These are phyloP conservation scores for Salix brachista DNA, from an alignment of 345 rosid genomes.

Conservation along the genomic window DNA sequence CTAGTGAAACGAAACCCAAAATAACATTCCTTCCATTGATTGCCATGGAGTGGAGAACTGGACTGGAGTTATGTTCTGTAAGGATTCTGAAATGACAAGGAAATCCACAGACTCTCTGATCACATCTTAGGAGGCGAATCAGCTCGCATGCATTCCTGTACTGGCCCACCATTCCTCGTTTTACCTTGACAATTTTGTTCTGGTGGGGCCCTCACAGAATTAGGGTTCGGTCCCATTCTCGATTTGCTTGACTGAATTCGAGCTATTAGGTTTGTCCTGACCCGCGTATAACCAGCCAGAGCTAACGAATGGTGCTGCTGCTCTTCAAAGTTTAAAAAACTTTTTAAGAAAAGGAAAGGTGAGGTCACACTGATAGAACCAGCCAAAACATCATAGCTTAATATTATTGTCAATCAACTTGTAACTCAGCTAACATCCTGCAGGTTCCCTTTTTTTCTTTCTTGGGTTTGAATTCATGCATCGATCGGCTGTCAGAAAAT, in stretches of 20 bases:
- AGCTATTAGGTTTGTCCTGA: not conserved
- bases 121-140: not conserved
- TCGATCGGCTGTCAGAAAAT: no score
- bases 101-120: not conserved
- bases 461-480: no score
- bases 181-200: not conserved
- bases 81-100: slow-evolving; percentile 3
- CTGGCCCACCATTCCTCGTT: slow-evolving; percentile 15
- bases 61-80: not conserved
- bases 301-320: no score
- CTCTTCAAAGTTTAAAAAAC: no score
- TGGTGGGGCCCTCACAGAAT: not conserved
- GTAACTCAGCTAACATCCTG: not conserved
- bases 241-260: not conserved
- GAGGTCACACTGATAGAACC: no score
- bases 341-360: no score
- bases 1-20: not conserved
- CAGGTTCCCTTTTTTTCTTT: no score
- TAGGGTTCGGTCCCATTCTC: slow-evolving; percentile 12
- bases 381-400: not conserved
- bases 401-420: not conserved
- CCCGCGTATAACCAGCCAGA: no score
- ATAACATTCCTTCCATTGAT: not conserved
- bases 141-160: slow-evolving; percentile 1
- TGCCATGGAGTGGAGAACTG: not conserved